phyloP scores from a whole-genome alignment of 2,329 filamentous ascomycete species.

The Pezicula rhizophila region DNA sequence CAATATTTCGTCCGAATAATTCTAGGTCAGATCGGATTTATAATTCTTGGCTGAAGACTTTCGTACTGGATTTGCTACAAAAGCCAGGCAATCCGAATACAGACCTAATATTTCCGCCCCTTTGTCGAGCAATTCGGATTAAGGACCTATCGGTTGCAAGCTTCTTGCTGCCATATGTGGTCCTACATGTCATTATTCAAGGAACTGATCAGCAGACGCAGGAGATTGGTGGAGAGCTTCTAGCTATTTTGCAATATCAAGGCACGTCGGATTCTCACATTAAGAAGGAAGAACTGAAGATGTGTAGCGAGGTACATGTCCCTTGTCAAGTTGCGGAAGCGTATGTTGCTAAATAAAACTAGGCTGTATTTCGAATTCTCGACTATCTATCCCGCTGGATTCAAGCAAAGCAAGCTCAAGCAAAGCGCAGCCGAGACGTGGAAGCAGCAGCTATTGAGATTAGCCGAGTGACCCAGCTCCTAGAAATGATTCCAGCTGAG shows the following conservation, averaged over 20 bases:
- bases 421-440: constrained; percentile 20
- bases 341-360: constrained; percentile 16
- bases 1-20: constrained; percentile 49
- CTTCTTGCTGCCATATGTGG: constrained; percentile 83
- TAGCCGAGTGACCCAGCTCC: constrained; percentile 62
- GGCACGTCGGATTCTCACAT: constrained; percentile 45
- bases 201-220: constrained; percentile 56
- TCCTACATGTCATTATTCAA: constrained; percentile 75
- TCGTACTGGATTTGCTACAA: constrained; percentile 77
- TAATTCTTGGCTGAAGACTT: constrained; percentile 71
- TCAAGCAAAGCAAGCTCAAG: constrained; percentile 50
- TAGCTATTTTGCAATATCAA: constrained; percentile 61
- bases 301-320: constrained; percentile 72
- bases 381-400: constrained; percentile 92
- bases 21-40: constrained; percentile 61
- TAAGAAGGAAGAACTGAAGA: constrained; percentile 69
- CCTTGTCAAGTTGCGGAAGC: background rate
- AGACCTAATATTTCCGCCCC: constrained; percentile 70
- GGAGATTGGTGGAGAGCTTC: constrained; percentile 66
- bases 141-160: constrained; percentile 82
- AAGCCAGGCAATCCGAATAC: constrained; percentile 71
- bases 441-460: constrained; percentile 41
- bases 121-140: constrained; percentile 75
- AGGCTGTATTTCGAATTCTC: constrained; percentile 84
- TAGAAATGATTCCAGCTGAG: constrained; percentile 64